Evolutionary conservation across 352 stramenopile species (phyloP).

Genomic region (Phytophthora kernoviae): DNA sequence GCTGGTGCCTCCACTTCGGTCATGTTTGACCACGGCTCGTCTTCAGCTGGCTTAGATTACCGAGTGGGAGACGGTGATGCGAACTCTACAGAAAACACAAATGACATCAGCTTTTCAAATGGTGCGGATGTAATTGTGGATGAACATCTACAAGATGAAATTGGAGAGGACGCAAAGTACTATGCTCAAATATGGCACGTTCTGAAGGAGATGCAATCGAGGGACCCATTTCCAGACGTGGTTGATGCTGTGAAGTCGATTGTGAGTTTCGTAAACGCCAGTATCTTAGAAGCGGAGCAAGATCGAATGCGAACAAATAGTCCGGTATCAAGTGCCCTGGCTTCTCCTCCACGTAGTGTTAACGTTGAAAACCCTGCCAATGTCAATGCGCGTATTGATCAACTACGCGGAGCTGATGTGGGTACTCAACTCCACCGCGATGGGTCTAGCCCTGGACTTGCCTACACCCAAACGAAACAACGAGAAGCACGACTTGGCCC

Average conservation of each 20-base stretch:
- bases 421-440: slow-evolving; percentile 42
- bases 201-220: slow-evolving; percentile 85
- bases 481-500: slow-evolving; percentile 12
- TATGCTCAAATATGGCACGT: slow-evolving; percentile 88
- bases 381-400: slow-evolving; percentile 13
- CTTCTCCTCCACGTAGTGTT: slow-evolving; percentile 31
- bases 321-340: slow-evolving; percentile 25
- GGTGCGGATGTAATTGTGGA: slow-evolving; percentile 46
- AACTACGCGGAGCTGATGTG: slow-evolving; percentile 11
- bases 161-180: slow-evolving; percentile 71
- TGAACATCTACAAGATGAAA: slow-evolving; percentile 43
- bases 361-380: slow-evolving; percentile 17
- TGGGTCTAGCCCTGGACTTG: slow-evolving; percentile 34
- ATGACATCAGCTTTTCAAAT: slow-evolving; percentile 16
- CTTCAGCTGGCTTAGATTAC: slow-evolving; percentile 10
- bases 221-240: slow-evolving; percentile 86
- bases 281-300: slow-evolving; percentile 60
- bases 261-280: slow-evolving; percentile 67
- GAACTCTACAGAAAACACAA: slow-evolving; percentile 13
- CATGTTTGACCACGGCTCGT: slow-evolving; percentile 2
- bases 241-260: slow-evolving; percentile 65
- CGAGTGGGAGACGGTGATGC: slow-evolving; percentile 14
- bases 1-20: slow-evolving; percentile 8
- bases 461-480: slow-evolving; percentile 24
- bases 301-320: slow-evolving; percentile 46